These are phyloP conservation scores for Medicago ruthenica DNA, from an alignment of 306 rosid species.

Conservation along the genomic window DNA sequence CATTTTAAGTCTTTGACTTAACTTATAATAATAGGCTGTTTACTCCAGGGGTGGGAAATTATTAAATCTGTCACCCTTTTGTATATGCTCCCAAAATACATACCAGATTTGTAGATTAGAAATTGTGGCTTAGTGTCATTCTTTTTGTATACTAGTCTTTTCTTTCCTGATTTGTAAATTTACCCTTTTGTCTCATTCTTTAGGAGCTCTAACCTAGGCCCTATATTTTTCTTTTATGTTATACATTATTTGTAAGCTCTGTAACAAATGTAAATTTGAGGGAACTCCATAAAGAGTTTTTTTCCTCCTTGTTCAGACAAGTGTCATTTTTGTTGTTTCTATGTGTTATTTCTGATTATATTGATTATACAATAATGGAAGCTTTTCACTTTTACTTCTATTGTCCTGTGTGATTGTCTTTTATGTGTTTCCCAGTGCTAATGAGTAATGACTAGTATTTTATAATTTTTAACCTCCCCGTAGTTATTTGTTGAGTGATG, in stretches of 20 bases:
- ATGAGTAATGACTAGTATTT: not conserved
- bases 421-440: not conserved
- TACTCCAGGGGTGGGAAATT: constrained; percentile 58
- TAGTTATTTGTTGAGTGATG: not conserved
- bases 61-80: constrained; percentile 63
- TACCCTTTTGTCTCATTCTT: constrained; percentile 51
- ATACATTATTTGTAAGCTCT: constrained; percentile 38
- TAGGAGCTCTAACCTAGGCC: constrained; percentile 59
- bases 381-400: not conserved
- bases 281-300: constrained; percentile 34
- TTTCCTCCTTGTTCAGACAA: not conserved
- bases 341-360: constrained; percentile 15
- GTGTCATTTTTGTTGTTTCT: not conserved
- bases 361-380: constrained; percentile 17
- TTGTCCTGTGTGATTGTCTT: not conserved
- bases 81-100: constrained; percentile 61
- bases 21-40: constrained; percentile 49
- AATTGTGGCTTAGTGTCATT: constrained; percentile 59
- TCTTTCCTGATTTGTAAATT: constrained; percentile 45
- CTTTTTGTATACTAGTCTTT: constrained; percentile 69
- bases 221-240: constrained; percentile 30
- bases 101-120: constrained; percentile 58
- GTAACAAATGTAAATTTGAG: constrained; percentile 64
- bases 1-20: constrained; percentile 43
- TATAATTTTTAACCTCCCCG: not conserved